Conservation (phyloP, 495 filamentous ascomycete genomes). For the Trichoderma orchidacearum region DNA sequence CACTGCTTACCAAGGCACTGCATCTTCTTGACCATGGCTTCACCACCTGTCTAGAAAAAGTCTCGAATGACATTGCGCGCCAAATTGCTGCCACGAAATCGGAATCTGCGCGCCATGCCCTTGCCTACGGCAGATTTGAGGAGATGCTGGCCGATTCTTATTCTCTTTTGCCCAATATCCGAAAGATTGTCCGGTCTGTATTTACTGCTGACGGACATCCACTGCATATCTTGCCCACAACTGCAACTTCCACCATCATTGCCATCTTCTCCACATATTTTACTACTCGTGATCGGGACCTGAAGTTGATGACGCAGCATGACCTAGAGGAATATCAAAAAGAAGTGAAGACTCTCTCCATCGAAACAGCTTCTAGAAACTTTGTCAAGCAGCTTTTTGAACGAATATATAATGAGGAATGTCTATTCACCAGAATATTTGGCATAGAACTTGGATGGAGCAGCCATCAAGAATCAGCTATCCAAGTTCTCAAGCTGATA, state of each 20-base stretch:
- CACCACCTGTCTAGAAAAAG: constrained; percentile 26
- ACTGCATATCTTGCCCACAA: constrained; percentile 31
- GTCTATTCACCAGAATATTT: constrained; percentile 32
- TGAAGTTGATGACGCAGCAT: constrained; percentile 39
- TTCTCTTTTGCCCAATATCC: constrained; percentile 29
- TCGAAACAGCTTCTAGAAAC: constrained; percentile 30
- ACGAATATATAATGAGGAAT: constrained; percentile 31
- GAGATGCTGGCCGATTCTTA: constrained; percentile 32
- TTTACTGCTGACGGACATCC: constrained; percentile 49
- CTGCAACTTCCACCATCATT: constrained; percentile 42
- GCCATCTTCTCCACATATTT: constrained; percentile 31
- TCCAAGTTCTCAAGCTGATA: constrained; percentile 22
- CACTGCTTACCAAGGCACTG: constrained; percentile 49
- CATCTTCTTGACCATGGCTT: constrained; percentile 40
- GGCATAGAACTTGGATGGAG: constrained; percentile 33
- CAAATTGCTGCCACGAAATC: constrained; percentile 32
- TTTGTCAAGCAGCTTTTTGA: constrained; percentile 37
- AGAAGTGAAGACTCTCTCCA: constrained; percentile 25
- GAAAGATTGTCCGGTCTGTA: constrained; percentile 35
- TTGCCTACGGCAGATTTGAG: constrained; percentile 36
- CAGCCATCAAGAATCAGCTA: constrained; percentile 24
- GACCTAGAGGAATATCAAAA: constrained; percentile 36
- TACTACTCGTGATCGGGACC: constrained; percentile 29
- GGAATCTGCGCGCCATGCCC: constrained; percentile 32
- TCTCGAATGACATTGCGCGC: constrained; percentile 27